phyloP scores from a whole-genome alignment of 345 rosid genomes.

The Cardamine occulta region DNA sequence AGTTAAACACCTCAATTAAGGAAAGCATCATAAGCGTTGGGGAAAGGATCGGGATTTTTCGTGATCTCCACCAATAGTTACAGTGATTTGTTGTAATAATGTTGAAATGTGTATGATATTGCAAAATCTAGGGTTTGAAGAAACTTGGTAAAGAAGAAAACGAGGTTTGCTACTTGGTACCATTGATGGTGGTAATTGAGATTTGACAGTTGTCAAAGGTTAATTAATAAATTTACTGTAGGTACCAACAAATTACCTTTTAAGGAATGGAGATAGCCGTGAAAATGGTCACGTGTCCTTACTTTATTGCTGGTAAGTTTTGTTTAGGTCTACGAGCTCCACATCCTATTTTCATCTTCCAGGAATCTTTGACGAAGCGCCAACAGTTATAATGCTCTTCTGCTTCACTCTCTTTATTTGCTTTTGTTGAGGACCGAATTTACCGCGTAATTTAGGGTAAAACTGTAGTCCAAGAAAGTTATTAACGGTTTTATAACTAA shows the following conservation, averaged over 20 bases:
- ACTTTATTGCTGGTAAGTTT: constrained; percentile 1
- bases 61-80: background rate
- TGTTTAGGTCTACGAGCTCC: background rate
- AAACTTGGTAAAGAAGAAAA: constrained; percentile 39
- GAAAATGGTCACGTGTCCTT: constrained; percentile 1
- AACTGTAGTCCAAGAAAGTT: background rate
- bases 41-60: background rate
- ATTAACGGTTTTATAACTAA: background rate
- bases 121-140: constrained; percentile 13
- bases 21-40: background rate
- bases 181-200: constrained; percentile 20
- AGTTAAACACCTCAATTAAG: background rate
- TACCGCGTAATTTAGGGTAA: background rate
- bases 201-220: background rate
- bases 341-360: background rate
- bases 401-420: background rate
- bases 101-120: constrained; percentile 11
- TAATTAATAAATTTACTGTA: background rate
- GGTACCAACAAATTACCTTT: too few species aligned
- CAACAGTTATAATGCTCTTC: background rate
- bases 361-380: background rate
- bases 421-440: background rate
- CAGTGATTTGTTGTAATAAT: background rate
- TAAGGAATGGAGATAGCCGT: background rate
- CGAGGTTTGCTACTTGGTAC: constrained; percentile 1